Evolutionary conservation across 768 basidiomycete species (phyloP), one percentile per base, ranked within the genome.

Genomic region (Amanita molliuscula): DNA sequence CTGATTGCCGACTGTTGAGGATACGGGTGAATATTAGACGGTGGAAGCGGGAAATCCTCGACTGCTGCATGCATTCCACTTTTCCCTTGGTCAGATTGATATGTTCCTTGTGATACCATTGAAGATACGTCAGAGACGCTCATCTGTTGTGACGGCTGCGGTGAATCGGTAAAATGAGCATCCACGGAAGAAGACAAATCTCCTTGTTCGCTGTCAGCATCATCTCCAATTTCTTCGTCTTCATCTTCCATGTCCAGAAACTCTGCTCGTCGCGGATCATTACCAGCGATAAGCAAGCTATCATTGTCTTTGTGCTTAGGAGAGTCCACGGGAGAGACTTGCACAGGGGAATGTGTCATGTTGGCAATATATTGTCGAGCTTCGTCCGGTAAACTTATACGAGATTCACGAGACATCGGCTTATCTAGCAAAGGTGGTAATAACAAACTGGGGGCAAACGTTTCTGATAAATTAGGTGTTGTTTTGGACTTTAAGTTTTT

Each of bases 311-410:
- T 42, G 6, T 50, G 51, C 52, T 59, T 63, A 13, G 60, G 58
- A 49, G 59, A 56, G 47, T 73, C 69, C 8, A 65, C 62, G 38
- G 64, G 63, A 5, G 83, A 79, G 58, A 78, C 83, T 23, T 76
- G 65, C 6, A 67, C 59, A 2, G 85, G 81, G 4, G 79, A 82
- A 50, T 87, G 84, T 33, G 65, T 65, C 75, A 85, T 80, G 56
- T 74, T 78, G 33, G 78, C 72, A 50, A 87, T 82, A 58, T 86
- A 88, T 43, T 76, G 79, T 54, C 72, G 78, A 13, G 87, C 82
- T 61, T 90, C 88, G 48, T 88, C 85, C 1, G 88, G 84, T 33
- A 88, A 70, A 29, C 82, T 78, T 44, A 83, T 76, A 20, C 76
- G 74, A 7, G 84, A 88, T 45, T 82, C 82, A 48, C 82, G 76